A percentile compares a stretch with the other conserved stretches of the same genome.
Conservation (phyloP, 2,329 filamentous ascomycete genomes). For the Conoideocrella luteorostrata region DNA sequence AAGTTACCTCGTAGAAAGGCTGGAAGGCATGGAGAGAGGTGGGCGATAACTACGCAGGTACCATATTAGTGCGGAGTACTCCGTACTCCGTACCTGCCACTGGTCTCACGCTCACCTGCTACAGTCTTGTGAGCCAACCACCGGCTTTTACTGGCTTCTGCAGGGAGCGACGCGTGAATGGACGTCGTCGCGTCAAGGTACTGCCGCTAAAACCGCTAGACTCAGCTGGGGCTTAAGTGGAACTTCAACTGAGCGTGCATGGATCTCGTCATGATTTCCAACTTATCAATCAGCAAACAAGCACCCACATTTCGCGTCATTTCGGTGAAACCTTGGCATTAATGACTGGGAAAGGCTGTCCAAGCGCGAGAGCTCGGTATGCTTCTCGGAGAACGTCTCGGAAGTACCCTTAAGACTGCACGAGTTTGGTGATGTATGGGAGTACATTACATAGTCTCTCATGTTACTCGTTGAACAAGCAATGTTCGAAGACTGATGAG, state of each 20-base stretch:
- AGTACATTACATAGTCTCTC: no score
- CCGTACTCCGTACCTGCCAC: no score
- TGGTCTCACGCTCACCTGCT: not conserved
- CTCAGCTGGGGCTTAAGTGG: not conserved
- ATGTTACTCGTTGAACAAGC: no score
- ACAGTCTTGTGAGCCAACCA: constrained; percentile 12
- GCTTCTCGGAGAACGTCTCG: constrained; percentile 17
- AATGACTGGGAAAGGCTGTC: not conserved
- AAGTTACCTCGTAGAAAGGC: constrained; percentile 12
- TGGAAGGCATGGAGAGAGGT: constrained; percentile 2
- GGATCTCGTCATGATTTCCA: constrained; percentile 12
- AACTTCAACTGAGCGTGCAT: constrained; percentile 12
- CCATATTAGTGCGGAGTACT: no score
- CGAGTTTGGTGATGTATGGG: not conserved
- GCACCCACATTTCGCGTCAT: constrained; percentile 14
- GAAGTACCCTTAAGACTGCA: constrained; percentile 9
- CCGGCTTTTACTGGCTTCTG: not conserved
- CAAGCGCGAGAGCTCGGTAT: constrained; percentile 9
- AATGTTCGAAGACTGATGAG: no score
- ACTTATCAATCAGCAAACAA: constrained; percentile 27
- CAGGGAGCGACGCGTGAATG: constrained; percentile 15
- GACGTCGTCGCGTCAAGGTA: constrained; percentile 16
- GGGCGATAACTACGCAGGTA: constrained; percentile 7
- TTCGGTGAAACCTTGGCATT: constrained; percentile 13
- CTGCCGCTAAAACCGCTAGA: constrained; percentile 1